Conservation (phyloP, 78 protist genomes). For the Dictyostelium brefeldianum region DNA sequence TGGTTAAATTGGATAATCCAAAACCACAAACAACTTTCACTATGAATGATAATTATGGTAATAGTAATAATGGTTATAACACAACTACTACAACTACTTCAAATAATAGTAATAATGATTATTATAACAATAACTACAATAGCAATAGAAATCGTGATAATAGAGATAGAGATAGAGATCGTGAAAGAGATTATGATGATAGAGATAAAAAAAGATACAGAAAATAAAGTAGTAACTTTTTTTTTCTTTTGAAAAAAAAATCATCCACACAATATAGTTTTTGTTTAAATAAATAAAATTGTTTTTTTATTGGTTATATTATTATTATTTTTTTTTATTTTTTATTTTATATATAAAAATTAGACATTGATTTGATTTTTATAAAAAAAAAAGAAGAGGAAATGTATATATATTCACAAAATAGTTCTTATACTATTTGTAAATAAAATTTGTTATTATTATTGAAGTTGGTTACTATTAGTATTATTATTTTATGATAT, state of each 20-base stretch:
- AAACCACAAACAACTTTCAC: background rate
- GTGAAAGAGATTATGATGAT: background rate
- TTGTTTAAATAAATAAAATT: background rate
- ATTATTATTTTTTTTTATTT: background rate
- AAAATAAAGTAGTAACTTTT: background rate
- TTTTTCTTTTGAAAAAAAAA: background rate
- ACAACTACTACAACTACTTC: background rate
- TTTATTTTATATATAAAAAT: background rate
- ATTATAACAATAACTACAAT: background rate
- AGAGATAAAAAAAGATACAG: background rate
- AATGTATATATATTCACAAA: slow-evolving; percentile 6
- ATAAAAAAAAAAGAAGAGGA: background rate
- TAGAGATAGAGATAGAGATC: background rate
- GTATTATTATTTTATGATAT: background rate
- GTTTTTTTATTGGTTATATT: background rate
- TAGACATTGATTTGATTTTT: background rate
- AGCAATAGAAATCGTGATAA: background rate
- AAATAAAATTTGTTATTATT: background rate
- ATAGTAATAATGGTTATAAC: background rate
- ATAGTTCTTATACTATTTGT: slow-evolving; percentile 13
- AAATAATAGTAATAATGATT: background rate
- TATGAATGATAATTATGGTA: background rate
- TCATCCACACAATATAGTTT: background rate
- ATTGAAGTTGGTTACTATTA: slow-evolving; percentile 1
- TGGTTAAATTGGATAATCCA: background rate